Base-by-base conservation (phyloP, 75 land plant species). In the Pinus tabuliformis region DNA sequence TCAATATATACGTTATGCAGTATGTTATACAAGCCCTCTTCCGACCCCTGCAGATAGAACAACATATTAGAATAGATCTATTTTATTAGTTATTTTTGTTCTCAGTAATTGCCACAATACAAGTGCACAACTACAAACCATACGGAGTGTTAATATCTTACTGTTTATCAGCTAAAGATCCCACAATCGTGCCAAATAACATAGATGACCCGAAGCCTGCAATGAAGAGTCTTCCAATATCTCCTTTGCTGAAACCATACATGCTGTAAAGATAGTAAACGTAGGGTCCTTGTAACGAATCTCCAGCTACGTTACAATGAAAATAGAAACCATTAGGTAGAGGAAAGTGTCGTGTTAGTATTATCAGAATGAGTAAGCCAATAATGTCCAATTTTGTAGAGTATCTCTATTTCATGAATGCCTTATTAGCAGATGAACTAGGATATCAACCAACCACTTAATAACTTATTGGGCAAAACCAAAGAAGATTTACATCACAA, bases 171-270 rank as follows among this genome's bases (percentile, higher is more conserved):
- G 99, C 99, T 36, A 96, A 86, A 68, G 99, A 96, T 39, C 99
- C 99, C 80, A 96, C 99, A 80, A 94, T 90, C 16, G 97, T 96
- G 39, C 99, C 99, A 75, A 96, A 96, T 58, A 96, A 73, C 99
- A 96, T 96, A 15, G 99, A 96, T 49, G 99, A 96, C 49, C 97
- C 99, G 84, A 96, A 96, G 0, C 99, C 99, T 75, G 99, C 99
- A 74, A 96, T 96, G 77, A 94, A 96, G n/a, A 96, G 89, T 76
- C 92, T 89, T 58, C 99, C 99, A 70, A 96, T 96, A 7, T 94
- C 98, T 30, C 98, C 99, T 66, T 96, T 90, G 13, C 76, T 74
- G 73, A 81, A 96, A 6, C 95, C 95, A 81, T 96, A 96, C 56
- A 73, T 73, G 30, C 83, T 90, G 83, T 96, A 96, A 21, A 94